A percentile compares a stretch with the other conserved stretches of the same genome.
Conservation (phyloP, 202 grass and related monocot genomes). For the Eragrostis tef region DNA sequence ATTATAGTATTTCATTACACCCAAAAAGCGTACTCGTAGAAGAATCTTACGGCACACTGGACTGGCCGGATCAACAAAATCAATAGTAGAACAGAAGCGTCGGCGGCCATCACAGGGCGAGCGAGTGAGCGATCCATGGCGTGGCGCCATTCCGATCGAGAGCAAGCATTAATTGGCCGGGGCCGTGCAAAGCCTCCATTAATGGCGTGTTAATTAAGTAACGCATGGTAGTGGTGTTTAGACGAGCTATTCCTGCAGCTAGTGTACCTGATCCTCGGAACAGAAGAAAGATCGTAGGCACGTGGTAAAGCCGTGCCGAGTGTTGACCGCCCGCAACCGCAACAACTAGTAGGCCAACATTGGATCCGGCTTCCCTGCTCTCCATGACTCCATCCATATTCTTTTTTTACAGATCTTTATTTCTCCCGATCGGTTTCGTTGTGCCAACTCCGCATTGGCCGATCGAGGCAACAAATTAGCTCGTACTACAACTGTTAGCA, state of each 20-base stretch:
- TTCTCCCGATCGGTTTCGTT: too few species aligned
- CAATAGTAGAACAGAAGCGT: too few species aligned
- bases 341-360: not conserved
- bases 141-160: not conserved
- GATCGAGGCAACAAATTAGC: too few species aligned
- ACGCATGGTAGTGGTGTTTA: not conserved
- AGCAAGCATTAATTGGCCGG: not conserved
- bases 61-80: not conserved
- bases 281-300: not conserved
- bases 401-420: too few species aligned
- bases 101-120: too few species aligned
- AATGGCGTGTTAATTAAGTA: conserved; percentile 6
- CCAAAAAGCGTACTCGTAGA: not conserved
- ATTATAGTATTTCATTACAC: not conserved
- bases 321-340: not conserved
- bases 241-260: too few species aligned
- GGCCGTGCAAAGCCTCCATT: not conserved
- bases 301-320: not conserved
- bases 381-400: not conserved
- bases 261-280: not conserved
- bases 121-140: too few species aligned
- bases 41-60: not conserved
- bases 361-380: not conserved
- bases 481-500: too few species aligned
- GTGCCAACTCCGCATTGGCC: too few species aligned